A percentile compares a stretch with the other conserved stretches of the same genome.
Evolutionary conservation across 1,139 yeast genomes (phyloP).

Genomic region (Blastobotrys ciferrii): DNA sequence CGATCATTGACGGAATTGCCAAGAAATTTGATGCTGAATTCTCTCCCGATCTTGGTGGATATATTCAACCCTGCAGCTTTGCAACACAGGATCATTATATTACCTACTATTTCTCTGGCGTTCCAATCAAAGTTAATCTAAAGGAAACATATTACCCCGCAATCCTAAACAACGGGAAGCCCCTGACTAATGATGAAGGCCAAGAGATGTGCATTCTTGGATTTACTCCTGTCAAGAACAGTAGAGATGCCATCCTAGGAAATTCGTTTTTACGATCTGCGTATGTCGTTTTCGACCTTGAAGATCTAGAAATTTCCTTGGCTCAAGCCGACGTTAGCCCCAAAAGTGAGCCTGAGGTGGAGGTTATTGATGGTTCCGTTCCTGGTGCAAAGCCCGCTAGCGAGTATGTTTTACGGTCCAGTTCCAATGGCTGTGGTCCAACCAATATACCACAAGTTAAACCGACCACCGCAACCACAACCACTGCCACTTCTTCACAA

Average conservation of each 20-base stretch:
- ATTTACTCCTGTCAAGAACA: slow-evolving; percentile 20
- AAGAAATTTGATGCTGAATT: slow-evolving; percentile 25
- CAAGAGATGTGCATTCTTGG: slow-evolving; percentile 23
- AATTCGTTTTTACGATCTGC: slow-evolving; percentile 73
- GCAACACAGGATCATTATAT: slow-evolving; percentile 20
- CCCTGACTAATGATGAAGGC: slow-evolving; percentile 14
- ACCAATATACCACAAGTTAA: neutral
- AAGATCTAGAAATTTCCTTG: slow-evolving; percentile 57
- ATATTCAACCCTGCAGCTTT: slow-evolving; percentile 26
- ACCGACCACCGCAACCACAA: neutral
- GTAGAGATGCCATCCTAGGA: slow-evolving; percentile 47
- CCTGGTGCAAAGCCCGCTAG: slow-evolving; percentile 23
- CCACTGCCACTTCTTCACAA: neutral
- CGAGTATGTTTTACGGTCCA: slow-evolving; percentile 9
- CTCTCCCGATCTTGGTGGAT: slow-evolving; percentile 35
- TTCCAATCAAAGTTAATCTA: slow-evolving; percentile 20
- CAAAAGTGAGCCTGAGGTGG: slow-evolving; percentile 22
- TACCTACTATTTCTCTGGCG: slow-evolving; percentile 20
- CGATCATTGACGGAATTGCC: slow-evolving; percentile 26
- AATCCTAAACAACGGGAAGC: slow-evolving; percentile 15
- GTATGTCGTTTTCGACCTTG: slow-evolving; percentile 76
- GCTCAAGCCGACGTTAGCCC: slow-evolving; percentile 51
- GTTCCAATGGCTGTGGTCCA: neutral
- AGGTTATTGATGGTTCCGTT: slow-evolving; percentile 22
- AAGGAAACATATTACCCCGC: slow-evolving; percentile 17